Base-by-base conservation (phyloP, 768 basidiomycete species). In the Termitomyces sp. region DNA sequence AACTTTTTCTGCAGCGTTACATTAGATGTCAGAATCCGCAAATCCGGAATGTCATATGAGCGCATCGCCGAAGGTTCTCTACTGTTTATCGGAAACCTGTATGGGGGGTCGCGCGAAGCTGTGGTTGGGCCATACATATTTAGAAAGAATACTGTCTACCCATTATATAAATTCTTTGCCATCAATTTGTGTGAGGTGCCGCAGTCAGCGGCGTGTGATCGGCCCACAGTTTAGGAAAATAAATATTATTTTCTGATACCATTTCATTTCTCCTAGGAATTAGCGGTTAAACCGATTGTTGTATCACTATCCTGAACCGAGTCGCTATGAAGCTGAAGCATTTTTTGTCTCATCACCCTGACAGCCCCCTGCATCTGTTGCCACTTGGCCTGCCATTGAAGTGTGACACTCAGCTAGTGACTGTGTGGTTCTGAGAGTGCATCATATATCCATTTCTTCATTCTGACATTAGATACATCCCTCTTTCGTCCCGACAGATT, bases 401-500 rank as follows among this genome's bases (percentile, higher is more conserved):
- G 32, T 8, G 47, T 6, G n/a, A 35, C 23, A 16, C 27, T 3
- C 12, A 30, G 27, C 34, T 40, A 3, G 42, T 48, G 56, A 54
- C 30, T 7, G 27, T 30, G n/a, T 39, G 52, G 19, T 35, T 52
- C 19, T 37, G 23, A 9, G 37, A 28, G 45, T 14, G 7, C 52
- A 41, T 47, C 55, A 51, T 55, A 8, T 21, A 43, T 52, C 7
- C 48, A 28, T 53, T 23, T 39, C 23, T 54, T 30, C 30, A 51
- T 37, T 40, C 11, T 51, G 53, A 60, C 47, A 57, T 37, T 17
- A 6, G 35, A 37, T 37, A 37, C 35, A 14, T 42, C 34, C 35
- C 35, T 42, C 34, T 42, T 19, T 43, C 14, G 55, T 53, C 59
- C 65, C 63, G 65, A 63, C 61, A 65, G 52, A 65, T 67, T 61